A percentile compares a stretch with the other conserved stretches of the same genome.
Evolutionary conservation across 1,139 yeast species (phyloP).

Genomic region (Taiozyma sp.): DNA sequence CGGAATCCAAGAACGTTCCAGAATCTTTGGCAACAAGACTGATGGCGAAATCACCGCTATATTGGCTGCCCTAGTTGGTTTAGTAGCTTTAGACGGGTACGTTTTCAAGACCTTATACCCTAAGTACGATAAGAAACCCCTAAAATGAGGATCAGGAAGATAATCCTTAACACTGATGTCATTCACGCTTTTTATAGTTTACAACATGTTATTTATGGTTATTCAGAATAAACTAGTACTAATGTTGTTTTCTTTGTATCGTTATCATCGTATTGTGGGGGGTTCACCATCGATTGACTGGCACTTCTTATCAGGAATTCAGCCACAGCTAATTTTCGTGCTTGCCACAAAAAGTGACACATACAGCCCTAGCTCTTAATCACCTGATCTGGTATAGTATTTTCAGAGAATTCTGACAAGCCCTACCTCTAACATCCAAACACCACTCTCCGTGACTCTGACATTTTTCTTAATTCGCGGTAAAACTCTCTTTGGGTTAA

Average conservation of each 20-base stretch:
- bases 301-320: not conserved
- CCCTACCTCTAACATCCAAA: not conserved
- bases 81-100: constrained; percentile 49
- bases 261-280: not conserved
- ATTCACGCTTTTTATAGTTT: not conserved
- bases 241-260: not conserved
- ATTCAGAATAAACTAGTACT: not conserved
- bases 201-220: not conserved
- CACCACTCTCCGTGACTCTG: not conserved
- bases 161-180: not conserved
- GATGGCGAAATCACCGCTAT: constrained; percentile 48
- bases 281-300: not conserved
- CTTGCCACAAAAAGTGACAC: not conserved
- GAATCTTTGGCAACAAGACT: constrained; percentile 36
- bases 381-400: not conserved
- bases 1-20: constrained; percentile 48
- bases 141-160: constrained; percentile 8
- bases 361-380: not conserved
- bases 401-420: not conserved
- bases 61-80: constrained; percentile 50
- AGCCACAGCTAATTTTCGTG: not conserved
- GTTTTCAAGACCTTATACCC: constrained; percentile 50
- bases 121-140: constrained; percentile 38
- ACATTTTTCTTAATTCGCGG: not conserved
- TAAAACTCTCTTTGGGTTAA: not conserved